Base-by-base conservation (phyloP, 148 eudicot species). In the Fagopyrum tataricum region DNA sequence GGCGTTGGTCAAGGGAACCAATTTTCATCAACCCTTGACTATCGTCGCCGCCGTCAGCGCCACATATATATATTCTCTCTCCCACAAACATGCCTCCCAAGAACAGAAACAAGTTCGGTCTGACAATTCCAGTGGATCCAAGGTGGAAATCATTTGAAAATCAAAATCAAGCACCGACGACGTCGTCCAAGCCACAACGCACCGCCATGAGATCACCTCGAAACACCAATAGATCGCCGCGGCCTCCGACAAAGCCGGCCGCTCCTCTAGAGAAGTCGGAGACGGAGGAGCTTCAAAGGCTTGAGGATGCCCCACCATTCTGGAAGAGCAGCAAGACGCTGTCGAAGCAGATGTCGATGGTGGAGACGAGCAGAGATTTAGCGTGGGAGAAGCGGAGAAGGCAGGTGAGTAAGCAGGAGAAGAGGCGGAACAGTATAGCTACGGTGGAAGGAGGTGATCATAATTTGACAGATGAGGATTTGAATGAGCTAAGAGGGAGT, bases 371-470 rank as follows among this genome's bases (percentile, higher is more conserved):
- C 0, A 82, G 88, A 1, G 82, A 88, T 64, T 68, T 73, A 0
- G 85, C 85, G 6, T 88, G 92, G 92, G 92, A 88, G 80, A 79
- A 74, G 70, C 79, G 88, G 12, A 80, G 92, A 0, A 79, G 71
- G 20, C 89, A 84, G 53, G 66, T 82, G 52, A 58, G 79, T 11
- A 37, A n/a, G 14, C 87, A 77, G 9, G 77, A 81, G 71, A 44
- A 69, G 64, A 39, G 73, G 48, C 72, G 66, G 59, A 66, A 72
- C 10, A 71, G 64, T 37, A 68, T 40, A 5, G 49, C 46, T 5
- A 26, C 43, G 31, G 43, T 70, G 44, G 55, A 13, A 1, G 72
- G 55, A 7, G 13, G 15, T 5, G 75, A 77, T n/a, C n/a, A n/a
- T 0, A 72, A 71, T 12, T 11, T 84, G 72, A 84, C 87, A 7